Evolutionary conservation across 768 basidiomycete genomes (phyloP).

Genomic region (Filobasidium wieringae): DNA sequence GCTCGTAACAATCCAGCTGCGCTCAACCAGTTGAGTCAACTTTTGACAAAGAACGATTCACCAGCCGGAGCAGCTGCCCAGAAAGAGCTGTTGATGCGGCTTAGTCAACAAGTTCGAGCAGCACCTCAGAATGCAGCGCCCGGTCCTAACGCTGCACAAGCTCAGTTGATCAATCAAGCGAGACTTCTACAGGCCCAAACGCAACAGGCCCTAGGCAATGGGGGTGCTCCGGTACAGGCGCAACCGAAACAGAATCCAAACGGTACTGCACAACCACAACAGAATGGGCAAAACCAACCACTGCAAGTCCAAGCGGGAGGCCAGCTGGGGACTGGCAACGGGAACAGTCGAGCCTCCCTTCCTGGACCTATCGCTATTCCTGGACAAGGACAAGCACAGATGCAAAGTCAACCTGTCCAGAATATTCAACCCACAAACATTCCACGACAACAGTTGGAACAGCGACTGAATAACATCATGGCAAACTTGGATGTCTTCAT

Average conservation of each 20-base stretch:
- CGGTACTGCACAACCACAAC: neutral
- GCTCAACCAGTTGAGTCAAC: neutral
- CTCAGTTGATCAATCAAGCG: neutral
- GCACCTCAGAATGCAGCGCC: too few relatives aligned
- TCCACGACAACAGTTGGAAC: neutral
- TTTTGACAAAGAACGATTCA: neutral
- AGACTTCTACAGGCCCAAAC: neutral
- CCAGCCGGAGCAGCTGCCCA: neutral
- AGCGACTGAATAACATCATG: conserved; percentile 5
- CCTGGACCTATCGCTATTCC: neutral
- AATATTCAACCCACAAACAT: neutral
- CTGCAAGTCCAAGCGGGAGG: neutral
- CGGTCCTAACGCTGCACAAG: too few relatives aligned
- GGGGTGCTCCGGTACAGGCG: neutral
- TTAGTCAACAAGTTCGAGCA: neutral
- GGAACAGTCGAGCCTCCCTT: conserved; percentile 1
- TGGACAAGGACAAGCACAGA: neutral
- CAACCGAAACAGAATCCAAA: neutral
- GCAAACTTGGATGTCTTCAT: conserved; percentile 7
- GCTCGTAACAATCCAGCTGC: neutral
- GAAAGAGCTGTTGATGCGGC: neutral
- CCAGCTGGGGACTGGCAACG: neutral
- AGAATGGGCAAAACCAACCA: neutral
- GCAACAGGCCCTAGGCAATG: neutral
- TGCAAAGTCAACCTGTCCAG: neutral